phyloP scores from a whole-genome alignment of 2,329 filamentous ascomycete genomes.

The Penicillium sp. region DNA sequence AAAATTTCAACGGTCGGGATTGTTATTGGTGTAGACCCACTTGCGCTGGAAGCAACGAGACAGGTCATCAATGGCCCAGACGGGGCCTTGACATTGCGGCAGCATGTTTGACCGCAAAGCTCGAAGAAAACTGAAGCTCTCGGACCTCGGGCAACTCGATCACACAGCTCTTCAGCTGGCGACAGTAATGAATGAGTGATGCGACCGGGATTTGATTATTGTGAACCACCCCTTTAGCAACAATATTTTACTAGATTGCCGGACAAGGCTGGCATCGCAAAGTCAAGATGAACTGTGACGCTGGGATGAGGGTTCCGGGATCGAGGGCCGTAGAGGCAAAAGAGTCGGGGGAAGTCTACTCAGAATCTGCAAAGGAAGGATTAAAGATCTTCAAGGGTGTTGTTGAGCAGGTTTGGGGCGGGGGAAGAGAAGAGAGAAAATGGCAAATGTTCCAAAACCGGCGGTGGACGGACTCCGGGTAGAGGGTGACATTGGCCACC shows the following conservation, averaged over 20 bases:
- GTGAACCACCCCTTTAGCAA: slow-evolving; percentile 15
- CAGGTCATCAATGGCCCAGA: slow-evolving; percentile 64
- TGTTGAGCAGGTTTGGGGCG: neutral
- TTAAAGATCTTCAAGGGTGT: neutral
- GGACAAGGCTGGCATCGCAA: slow-evolving; percentile 31
- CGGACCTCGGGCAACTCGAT: slow-evolving; percentile 8
- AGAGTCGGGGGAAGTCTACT: neutral
- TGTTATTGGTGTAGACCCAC: slow-evolving; percentile 35
- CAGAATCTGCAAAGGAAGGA: neutral
- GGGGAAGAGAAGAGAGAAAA: slow-evolving; percentile 1
- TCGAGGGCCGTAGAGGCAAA: slow-evolving; percentile 12
- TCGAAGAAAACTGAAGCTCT: slow-evolving; percentile 16
- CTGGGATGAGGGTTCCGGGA: slow-evolving; percentile 4
- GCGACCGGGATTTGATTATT: slow-evolving; percentile 8
- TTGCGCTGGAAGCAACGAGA: slow-evolving; percentile 60
- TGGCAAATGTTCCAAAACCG: slow-evolving; percentile 18
- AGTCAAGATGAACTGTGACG: slow-evolving; percentile 9
- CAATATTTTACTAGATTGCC: slow-evolving; percentile 21
- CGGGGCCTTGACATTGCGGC: slow-evolving; percentile 56
- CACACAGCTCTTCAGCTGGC: slow-evolving; percentile 6
- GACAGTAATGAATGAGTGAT: slow-evolving; percentile 5
- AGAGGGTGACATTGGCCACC: slow-evolving; percentile 19
- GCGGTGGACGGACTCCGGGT: slow-evolving; percentile 17
- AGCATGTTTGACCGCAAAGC: slow-evolving; percentile 47
- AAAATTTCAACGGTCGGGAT: slow-evolving; percentile 1